phyloP scores from a whole-genome alignment of 495 filamentous ascomycete species.

The Trichoderma virens region DNA sequence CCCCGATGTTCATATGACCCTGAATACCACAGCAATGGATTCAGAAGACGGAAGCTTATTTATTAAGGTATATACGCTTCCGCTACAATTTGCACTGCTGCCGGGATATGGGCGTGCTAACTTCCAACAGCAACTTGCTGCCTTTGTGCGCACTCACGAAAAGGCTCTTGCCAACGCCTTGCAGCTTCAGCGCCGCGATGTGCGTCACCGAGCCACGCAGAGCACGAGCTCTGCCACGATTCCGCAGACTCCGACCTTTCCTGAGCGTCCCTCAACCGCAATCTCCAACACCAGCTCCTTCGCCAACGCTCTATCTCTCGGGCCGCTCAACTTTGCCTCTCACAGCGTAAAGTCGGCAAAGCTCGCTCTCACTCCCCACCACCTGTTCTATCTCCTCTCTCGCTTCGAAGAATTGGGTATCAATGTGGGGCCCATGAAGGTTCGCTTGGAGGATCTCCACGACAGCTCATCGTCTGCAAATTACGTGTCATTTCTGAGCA shows the following conservation, averaged over 20 bases:
- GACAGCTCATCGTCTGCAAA: slow-evolving; percentile 76
- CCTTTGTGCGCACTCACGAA: slow-evolving; percentile 94
- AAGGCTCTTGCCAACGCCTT: slow-evolving; percentile 94
- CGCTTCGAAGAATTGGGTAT: slow-evolving; percentile 90
- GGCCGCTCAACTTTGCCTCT: slow-evolving; percentile 75
- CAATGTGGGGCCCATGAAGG: slow-evolving; percentile 87
- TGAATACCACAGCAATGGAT: slow-evolving; percentile 49
- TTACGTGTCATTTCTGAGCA: slow-evolving; percentile 92
- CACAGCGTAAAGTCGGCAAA: slow-evolving; percentile 80
- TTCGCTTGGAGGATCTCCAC: slow-evolving; percentile 89
- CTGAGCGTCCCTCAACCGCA: slow-evolving; percentile 47
- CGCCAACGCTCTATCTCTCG: slow-evolving; percentile 77
- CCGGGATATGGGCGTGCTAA: neutral
- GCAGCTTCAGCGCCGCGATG: slow-evolving; percentile 64
- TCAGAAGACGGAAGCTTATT: slow-evolving; percentile 87
- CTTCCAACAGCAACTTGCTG: slow-evolving; percentile 68
- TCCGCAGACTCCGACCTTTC: slow-evolving; percentile 40
- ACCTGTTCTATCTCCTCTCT: slow-evolving; percentile 91
- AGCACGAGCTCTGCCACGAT: slow-evolving; percentile 43
- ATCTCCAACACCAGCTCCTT: slow-evolving; percentile 64
- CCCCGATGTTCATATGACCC: slow-evolving; percentile 14
- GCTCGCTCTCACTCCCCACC: slow-evolving; percentile 90
- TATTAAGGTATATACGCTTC: slow-evolving; percentile 56
- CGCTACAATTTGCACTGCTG: neutral
- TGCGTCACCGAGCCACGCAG: slow-evolving; percentile 55